A percentile compares a stretch with the other conserved stretches of the same genome.
phyloP scores from a whole-genome alignment of 2,329 filamentous ascomycete genomes.

The Cladosporium sphaerospermum region DNA sequence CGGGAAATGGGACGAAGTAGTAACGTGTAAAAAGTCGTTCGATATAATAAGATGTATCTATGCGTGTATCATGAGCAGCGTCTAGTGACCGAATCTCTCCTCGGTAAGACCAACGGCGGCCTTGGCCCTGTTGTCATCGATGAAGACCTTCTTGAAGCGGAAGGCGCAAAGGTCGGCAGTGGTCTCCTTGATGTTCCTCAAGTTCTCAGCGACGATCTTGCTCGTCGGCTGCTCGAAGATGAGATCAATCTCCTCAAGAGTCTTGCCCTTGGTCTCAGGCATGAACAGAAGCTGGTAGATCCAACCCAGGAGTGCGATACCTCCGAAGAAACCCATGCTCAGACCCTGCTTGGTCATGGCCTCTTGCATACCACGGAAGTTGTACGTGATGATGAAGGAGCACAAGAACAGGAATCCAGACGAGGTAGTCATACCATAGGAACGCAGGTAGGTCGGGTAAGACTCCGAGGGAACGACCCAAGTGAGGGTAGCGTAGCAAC shows the following conservation, averaged over 20 bases:
- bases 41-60: background rate
- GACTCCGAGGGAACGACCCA: constrained; percentile 54
- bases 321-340: constrained; percentile 65
- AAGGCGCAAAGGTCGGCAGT: constrained; percentile 40
- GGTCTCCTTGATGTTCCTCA: constrained; percentile 40
- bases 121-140: constrained; percentile 19
- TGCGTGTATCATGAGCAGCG: constrained; percentile 2
- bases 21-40: background rate
- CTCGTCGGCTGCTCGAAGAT: constrained; percentile 59
- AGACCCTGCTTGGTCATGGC: constrained; percentile 62
- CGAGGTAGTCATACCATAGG: constrained; percentile 67
- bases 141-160: constrained; percentile 45
- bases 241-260: constrained; percentile 65
- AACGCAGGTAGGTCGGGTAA: constrained; percentile 65
- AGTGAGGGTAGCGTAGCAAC: constrained; percentile 32
- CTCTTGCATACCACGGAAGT: constrained; percentile 64
- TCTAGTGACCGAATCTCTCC: constrained; percentile 9
- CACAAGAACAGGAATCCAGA: constrained; percentile 63
- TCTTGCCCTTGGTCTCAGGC: constrained; percentile 66
- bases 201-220: constrained; percentile 57
- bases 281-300: constrained; percentile 69
- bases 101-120: constrained; percentile 6
- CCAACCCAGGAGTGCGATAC: constrained; percentile 64
- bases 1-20: background rate
- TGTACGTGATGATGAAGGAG: constrained; percentile 69